These are phyloP conservation scores for bread wheat (Triticum aestivum) DNA, from an alignment of 176 grass and related monocot genomes.

Conservation along the genomic window IWGSC_CS_RefSeq_v2.1 NC_057810.1:653791963-653792462, in stretches of 20 bases:
- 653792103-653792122: not conserved
- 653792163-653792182: constrained; percentile 8
- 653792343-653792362: not conserved
- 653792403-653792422: not conserved
- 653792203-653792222: constrained; percentile 86
- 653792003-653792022: not conserved
- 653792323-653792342: not conserved
- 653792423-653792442: not conserved
- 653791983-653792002: not conserved
- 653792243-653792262: constrained; percentile 77
- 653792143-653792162: not conserved
- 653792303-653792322: not conserved
- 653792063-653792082: not conserved
- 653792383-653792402: constrained; percentile 1
- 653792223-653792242: constrained; percentile 73
- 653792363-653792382: not conserved
- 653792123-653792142: not conserved
- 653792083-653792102: constrained; percentile 24
- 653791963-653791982: constrained; percentile 30
- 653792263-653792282: constrained; percentile 73
- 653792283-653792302: not conserved
- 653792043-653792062: not conserved
- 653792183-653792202: constrained; percentile 65
- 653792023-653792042: not conserved
- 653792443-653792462: not conserved